These are phyloP conservation scores for Daldinia grandis DNA, from an alignment of 495 filamentous ascomycete species.

Conservation along the genomic window DNA sequence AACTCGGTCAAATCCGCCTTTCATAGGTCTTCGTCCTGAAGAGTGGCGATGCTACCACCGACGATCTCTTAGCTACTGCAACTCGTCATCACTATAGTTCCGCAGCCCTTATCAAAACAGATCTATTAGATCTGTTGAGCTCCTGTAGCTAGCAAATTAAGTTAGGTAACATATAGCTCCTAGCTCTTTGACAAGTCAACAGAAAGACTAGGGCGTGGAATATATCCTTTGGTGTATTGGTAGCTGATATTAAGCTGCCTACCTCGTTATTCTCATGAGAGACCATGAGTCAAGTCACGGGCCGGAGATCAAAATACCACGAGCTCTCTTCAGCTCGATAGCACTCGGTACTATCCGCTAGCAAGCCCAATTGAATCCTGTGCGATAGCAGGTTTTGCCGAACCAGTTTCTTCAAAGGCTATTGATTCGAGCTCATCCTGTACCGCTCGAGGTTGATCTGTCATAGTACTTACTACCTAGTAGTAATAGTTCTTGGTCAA, in stretches of 20 bases:
- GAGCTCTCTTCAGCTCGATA: constrained; percentile 16
- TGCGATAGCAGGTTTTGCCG: background rate
- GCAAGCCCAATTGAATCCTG: background rate
- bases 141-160: constrained; percentile 2
- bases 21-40: constrained; percentile 10
- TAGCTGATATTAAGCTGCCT: background rate
- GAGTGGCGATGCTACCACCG: constrained; percentile 29
- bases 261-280: constrained; percentile 5
- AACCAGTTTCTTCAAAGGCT: background rate
- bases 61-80: constrained; percentile 15
- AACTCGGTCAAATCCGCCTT: constrained; percentile 6
- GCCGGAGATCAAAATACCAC: constrained; percentile 12
- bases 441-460: background rate
- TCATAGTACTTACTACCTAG: background rate
- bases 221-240: constrained; percentile 10
- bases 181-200: constrained; percentile 1
- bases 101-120: constrained; percentile 14
- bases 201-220: background rate
- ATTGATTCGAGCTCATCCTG: background rate
- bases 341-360: background rate
- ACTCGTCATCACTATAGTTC: constrained; percentile 29
- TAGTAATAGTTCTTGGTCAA: background rate
- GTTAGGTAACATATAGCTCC: constrained; percentile 11
- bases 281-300: constrained; percentile 19
- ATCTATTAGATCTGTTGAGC: constrained; percentile 32